Evolutionary conservation across 805 yeast species (phyloP).

Genomic region (Starmerella stigmatis): DNA sequence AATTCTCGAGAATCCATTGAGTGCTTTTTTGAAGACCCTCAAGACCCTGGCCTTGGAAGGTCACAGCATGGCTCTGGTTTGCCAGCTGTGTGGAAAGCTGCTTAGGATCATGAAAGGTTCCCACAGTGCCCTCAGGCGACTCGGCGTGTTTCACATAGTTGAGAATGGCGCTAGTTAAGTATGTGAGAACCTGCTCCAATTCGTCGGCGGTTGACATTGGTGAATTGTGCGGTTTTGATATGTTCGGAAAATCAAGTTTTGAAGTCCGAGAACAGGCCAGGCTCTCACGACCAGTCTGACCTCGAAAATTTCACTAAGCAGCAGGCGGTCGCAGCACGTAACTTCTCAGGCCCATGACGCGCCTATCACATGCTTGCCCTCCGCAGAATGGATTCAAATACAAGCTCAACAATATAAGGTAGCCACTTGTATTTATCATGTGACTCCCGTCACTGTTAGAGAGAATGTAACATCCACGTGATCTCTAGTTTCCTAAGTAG

Average conservation of each 20-base stretch:
- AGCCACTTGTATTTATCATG: too few relatives aligned
- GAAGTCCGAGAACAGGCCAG: too few relatives aligned
- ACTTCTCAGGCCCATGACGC: not conserved
- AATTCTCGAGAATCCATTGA: conserved; percentile 49
- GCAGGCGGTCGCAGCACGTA: not conserved
- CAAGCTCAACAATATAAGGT: too few relatives aligned
- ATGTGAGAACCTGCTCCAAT: conserved; percentile 43
- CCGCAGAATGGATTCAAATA: too few relatives aligned
- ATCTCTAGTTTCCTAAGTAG: too few relatives aligned
- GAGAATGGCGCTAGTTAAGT: conserved; percentile 43
- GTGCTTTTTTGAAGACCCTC: conserved; percentile 41
- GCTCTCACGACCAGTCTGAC: too few relatives aligned
- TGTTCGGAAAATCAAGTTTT: too few relatives aligned
- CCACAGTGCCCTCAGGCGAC: conserved; percentile 39
- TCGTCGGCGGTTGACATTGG: conserved; percentile 32
- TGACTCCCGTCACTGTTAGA: too few relatives aligned
- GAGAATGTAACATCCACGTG: too few relatives aligned
- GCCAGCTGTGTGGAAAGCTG: conserved; percentile 35
- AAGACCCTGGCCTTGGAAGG: conserved; percentile 34
- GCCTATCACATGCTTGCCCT: too few relatives aligned
- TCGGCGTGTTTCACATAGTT: conserved; percentile 44
- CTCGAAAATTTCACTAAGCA: not conserved
- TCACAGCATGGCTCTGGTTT: conserved; percentile 28
- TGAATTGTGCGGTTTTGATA: too few relatives aligned
- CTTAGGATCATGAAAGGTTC: conserved; percentile 36